Evolutionary conservation across 2,329 filamentous ascomycete species (phyloP).

Genomic region (Botrytis paeoniae): DNA sequence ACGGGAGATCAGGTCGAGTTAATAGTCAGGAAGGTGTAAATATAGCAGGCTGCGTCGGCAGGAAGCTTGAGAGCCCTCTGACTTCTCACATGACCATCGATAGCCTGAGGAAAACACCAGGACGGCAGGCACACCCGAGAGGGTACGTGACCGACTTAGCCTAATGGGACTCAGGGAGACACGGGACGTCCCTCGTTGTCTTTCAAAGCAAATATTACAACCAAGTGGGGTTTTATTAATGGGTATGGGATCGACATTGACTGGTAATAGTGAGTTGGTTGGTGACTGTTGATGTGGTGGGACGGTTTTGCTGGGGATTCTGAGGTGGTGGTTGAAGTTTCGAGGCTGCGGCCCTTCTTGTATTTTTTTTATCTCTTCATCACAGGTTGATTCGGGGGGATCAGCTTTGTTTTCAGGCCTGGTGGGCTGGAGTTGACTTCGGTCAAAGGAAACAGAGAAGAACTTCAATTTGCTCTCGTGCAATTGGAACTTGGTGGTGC

Average conservation of each 20-base stretch:
- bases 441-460: neutral
- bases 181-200: neutral
- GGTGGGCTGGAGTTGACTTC: neutral
- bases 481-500: neutral
- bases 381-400: neutral
- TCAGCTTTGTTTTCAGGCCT: neutral
- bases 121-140: neutral
- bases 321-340: neutral
- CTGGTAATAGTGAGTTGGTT: neutral
- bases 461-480: neutral
- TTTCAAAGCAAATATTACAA: neutral
- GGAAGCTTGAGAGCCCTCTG: neutral
- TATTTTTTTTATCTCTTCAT: neutral
- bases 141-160: neutral
- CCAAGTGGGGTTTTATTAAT: neutral
- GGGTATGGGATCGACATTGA: neutral
- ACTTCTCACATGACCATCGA: neutral
- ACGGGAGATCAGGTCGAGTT: conserved; percentile 3
- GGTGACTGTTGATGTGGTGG: neutral
- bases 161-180: neutral
- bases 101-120: neutral
- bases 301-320: neutral
- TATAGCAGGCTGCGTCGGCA: conserved; percentile 1
- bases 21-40: neutral
- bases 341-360: neutral